These are phyloP conservation scores for Zoysia pacifica DNA, from an alignment of 176 grass and related monocot genomes.

Conservation along the genomic window DNA sequence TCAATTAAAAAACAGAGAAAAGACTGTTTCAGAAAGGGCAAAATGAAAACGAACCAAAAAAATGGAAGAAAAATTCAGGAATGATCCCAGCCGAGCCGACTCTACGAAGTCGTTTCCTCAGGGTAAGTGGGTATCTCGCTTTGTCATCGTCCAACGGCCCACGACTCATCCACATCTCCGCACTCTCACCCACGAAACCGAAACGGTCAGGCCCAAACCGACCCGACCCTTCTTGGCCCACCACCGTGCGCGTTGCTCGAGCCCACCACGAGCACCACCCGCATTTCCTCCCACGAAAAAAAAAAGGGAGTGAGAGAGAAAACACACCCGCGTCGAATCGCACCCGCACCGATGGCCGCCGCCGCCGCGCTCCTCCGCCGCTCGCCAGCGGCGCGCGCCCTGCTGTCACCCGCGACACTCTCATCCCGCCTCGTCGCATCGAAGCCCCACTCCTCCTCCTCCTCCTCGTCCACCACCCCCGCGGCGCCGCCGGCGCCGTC, in stretches of 20 bases:
- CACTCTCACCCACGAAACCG: conserved; percentile 24
- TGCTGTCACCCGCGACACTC: conserved; percentile 50
- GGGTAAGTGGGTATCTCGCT: background rate
- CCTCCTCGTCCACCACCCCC: conserved; percentile 36
- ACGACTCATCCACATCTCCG: conserved; percentile 40
- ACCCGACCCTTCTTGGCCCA: background rate
- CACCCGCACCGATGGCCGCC: conserved; percentile 52
- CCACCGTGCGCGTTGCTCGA: conserved; percentile 21
- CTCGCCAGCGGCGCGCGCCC: conserved; percentile 45
- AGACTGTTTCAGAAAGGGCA: background rate
- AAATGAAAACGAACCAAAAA: background rate
- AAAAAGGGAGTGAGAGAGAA: conserved; percentile 14
- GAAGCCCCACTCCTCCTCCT: conserved; percentile 60
- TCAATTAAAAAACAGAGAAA: background rate
- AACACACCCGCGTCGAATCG: conserved; percentile 18
- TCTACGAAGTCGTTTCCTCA: conserved; percentile 15
- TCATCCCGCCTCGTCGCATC: conserved; percentile 58
- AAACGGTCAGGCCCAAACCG: conserved; percentile 3
- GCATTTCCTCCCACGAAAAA: background rate
- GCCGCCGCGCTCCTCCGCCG: conserved; percentile 42
- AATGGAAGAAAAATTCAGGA: background rate
- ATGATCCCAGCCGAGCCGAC: background rate
- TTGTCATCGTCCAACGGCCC: conserved; percentile 37
- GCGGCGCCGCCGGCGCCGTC: background rate
- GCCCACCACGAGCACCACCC: conserved; percentile 24